Evolutionary conservation across 1,139 yeast species (phyloP), one percentile per base, ranked within the genome.

Genomic region (Zhuliangozyma blackwelliae): DNA sequence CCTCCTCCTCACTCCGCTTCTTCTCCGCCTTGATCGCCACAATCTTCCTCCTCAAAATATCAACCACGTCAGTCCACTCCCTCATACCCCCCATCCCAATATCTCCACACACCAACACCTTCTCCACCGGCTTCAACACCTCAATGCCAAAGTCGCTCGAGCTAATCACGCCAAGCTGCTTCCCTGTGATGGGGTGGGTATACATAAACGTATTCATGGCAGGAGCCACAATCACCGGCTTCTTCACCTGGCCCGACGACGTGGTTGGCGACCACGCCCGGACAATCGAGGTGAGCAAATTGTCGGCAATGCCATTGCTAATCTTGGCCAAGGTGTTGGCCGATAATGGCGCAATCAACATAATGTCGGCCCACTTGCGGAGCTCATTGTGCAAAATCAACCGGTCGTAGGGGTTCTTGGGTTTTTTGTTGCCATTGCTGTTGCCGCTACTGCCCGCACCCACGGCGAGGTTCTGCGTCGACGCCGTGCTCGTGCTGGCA

Each of bases 81-180:
- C 96, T 73, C 98, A 92, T 92, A 8, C 97, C 98, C 21, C 98
- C 98, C 82, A 77, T 84, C 3, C 98, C 98, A 40, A 92, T 87
- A 60, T 92, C 98, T 35, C 98, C 98, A 66, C 96, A 88, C 5
- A 87, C 88, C 46, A 88, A 70, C 7, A 90, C 95, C 59, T 92
- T 92, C 53, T 92, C 98, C 22, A 92, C 90, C 0, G 98, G 98
- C 52, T 79, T 82, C 53, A 92, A 73, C 12, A 92, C 81, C 44
- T 88, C 90, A 41, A 90, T 79, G 7, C 75, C 75, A 46, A 68
- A 68, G 27, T 68, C 75, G 8, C 58, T 55, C 32, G 64, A 58
- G 5, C 61, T 64, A 31, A 92, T 63, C 27, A 81, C 60, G 27
- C 65, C 64, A 41, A 92, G 63, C 50, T 92, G 98, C 50, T 82